Conservation (phyloP, 75 land plant species). For the Pinus albicaulis region DNA sequence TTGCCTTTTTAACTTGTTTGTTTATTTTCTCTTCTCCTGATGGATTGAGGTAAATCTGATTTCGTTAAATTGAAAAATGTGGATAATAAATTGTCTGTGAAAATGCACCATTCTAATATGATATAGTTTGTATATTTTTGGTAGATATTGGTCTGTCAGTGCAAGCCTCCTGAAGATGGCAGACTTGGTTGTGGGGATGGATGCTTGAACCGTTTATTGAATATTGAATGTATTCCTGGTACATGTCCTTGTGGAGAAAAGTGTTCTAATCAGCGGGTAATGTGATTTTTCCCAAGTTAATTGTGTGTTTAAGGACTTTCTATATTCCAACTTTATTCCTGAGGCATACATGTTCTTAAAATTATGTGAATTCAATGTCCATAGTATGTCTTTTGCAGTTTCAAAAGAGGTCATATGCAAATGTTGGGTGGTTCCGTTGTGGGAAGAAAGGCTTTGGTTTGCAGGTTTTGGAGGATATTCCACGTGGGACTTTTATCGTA, state of each 20-base stretch:
- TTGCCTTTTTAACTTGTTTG: background rate
- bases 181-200: conserved; percentile 39
- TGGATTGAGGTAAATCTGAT: background rate
- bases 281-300: background rate
- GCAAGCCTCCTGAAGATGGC: conserved; percentile 36
- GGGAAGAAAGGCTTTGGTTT: conserved; percentile 52
- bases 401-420: conserved; percentile 33
- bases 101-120: background rate
- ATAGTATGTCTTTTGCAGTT: conserved; percentile 19
- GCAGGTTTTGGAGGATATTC: conserved; percentile 24
- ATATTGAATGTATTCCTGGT: conserved; percentile 37
- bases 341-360: background rate
- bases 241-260: conserved; percentile 45
- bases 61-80: background rate
- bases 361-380: background rate
- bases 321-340: background rate
- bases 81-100: background rate
- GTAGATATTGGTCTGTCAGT: conserved; percentile 43
- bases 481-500: conserved; percentile 37
- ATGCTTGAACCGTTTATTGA: conserved; percentile 42
- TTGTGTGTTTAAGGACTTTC: background rate
- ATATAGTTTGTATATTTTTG: background rate
- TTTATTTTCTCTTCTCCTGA: background rate
- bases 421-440: conserved; percentile 34
- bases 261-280: conserved; percentile 53